These are phyloP conservation scores for Alternaria infectoria DNA, from an alignment of 2,329 filamentous ascomycete species.

Conservation along the genomic window DNA sequence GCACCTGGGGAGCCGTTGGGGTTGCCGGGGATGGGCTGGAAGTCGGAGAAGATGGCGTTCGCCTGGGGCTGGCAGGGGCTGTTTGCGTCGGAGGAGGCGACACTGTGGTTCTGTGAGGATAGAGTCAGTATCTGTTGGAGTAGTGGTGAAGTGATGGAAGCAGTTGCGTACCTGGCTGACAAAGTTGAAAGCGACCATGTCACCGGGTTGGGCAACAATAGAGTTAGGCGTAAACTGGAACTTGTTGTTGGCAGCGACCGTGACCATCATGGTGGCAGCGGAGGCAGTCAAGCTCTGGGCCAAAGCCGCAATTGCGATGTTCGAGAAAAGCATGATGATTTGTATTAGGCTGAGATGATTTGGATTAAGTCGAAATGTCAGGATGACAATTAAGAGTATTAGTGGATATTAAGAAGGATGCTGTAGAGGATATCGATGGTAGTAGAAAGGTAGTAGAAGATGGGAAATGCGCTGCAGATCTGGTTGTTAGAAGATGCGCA, in stretches of 20 bases:
- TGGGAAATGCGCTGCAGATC: constrained; percentile 12
- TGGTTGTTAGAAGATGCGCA: neutral
- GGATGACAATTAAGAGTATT: neutral
- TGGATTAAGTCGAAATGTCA: neutral
- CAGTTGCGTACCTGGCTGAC: constrained; percentile 20
- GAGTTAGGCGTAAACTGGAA: constrained; percentile 38
- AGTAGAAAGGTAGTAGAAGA: neutral
- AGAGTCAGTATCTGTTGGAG: neutral
- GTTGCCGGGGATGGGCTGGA: constrained; percentile 30
- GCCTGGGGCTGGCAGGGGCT: constrained; percentile 30
- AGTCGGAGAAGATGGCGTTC: constrained; percentile 38
- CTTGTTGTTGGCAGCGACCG: constrained; percentile 40
- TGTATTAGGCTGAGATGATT: neutral
- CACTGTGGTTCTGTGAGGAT: constrained; percentile 32
- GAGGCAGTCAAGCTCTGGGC: constrained; percentile 33
- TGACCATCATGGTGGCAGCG: constrained; percentile 39
- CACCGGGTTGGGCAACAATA: constrained; percentile 34
- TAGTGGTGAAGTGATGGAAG: neutral
- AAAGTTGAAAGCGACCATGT: constrained; percentile 38
- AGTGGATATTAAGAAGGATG: neutral
- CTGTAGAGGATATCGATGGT: neutral
- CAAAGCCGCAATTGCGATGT: constrained; percentile 25
- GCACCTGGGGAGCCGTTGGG: constrained; percentile 10
- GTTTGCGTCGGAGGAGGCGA: constrained; percentile 34
- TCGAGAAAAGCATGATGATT: constrained; percentile 33